phyloP scores from a whole-genome alignment of 441 rosid genomes.

The Syzygium syzygioides region DNA sequence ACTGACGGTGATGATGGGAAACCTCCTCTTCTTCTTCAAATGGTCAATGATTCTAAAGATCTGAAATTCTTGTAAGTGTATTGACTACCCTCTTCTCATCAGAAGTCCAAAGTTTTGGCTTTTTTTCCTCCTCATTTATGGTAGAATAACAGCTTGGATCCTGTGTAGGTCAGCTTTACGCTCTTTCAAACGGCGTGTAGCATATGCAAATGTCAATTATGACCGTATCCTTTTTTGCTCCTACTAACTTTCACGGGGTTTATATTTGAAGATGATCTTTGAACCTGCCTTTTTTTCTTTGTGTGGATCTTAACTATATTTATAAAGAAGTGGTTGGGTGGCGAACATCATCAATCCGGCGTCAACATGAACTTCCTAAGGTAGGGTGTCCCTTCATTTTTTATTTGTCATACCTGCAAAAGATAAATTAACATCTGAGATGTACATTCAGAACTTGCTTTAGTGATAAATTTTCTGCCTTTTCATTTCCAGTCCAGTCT shows the following conservation, averaged over 20 bases:
- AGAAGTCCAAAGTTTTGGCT: not conserved
- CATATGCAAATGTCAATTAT: conserved; percentile 81
- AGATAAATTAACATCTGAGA: not conserved
- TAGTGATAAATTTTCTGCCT: conserved; percentile 5
- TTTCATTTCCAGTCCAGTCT: conserved; percentile 55
- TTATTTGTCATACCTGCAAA: not conserved
- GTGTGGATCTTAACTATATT: conserved; percentile 32
- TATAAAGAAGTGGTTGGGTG: conserved; percentile 81
- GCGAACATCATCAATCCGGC: conserved; percentile 92
- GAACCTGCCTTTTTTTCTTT: not conserved
- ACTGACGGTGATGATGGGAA: conserved; percentile 69
- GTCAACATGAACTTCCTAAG: conserved; percentile 83
- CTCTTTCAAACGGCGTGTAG: conserved; percentile 84
- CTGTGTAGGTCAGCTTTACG: conserved; percentile 71
- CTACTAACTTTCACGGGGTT: not conserved
- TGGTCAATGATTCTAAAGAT: conserved; percentile 68
- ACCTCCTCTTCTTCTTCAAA: conserved; percentile 89
- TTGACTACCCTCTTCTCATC: not conserved
- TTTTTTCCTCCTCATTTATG: conserved; percentile 2
- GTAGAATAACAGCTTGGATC: conserved; percentile 15
- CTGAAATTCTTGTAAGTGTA: conserved; percentile 67
- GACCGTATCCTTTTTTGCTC: conserved; percentile 66
- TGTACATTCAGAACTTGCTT: not conserved
- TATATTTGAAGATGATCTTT: conserved; percentile 3
- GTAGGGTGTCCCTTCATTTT: conserved; percentile 14